phyloP scores from a whole-genome alignment of 192 early-diverging fungal species.

The Coemansia guatemalensis region DNA sequence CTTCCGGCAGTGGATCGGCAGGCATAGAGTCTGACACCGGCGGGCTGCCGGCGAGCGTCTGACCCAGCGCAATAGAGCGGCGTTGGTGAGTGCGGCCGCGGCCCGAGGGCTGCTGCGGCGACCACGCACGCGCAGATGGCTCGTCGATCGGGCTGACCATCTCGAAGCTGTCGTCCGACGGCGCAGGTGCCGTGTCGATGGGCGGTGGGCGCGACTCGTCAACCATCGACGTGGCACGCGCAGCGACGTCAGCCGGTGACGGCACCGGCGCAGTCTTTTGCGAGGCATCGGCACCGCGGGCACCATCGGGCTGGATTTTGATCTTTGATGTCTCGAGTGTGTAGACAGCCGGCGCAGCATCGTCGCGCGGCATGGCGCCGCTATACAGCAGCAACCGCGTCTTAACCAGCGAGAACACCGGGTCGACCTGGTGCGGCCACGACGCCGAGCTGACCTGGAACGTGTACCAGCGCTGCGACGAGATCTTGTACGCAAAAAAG shows the following conservation, averaged over 20 bases:
- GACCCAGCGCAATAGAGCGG: slow-evolving; percentile 39
- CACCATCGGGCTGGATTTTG: slow-evolving; percentile 50
- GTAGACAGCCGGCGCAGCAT: slow-evolving; percentile 29
- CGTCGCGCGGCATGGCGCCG: slow-evolving; percentile 39
- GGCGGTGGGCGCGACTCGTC: slow-evolving; percentile 10
- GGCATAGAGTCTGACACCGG: slow-evolving; percentile 6
- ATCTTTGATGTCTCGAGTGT: slow-evolving; percentile 54
- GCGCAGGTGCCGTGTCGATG: slow-evolving; percentile 4
- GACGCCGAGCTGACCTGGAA: slow-evolving; percentile 49
- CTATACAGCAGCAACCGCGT: slow-evolving; percentile 45
- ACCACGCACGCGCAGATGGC: slow-evolving; percentile 11
- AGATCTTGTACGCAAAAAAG: slow-evolving; percentile 54
- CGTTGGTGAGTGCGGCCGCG: slow-evolving; percentile 26
- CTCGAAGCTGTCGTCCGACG: slow-evolving; percentile 43
- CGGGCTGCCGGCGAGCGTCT: slow-evolving; percentile 17
- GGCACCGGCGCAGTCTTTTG: slow-evolving; percentile 19
- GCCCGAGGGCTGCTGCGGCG: slow-evolving; percentile 11
- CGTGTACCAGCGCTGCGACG: slow-evolving; percentile 55
- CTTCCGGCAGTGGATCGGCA: background rate
- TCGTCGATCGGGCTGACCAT: slow-evolving; percentile 33
- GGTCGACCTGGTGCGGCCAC: slow-evolving; percentile 52
- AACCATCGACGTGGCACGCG: slow-evolving; percentile 38
- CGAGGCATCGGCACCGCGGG: slow-evolving; percentile 10
- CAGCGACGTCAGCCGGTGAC: background rate
- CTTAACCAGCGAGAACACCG: slow-evolving; percentile 51